Evolutionary conservation across 257 asterid genomes (phyloP), one percentile per base, ranked within the genome.

Genomic region (Haberlea rhodopensis): DNA sequence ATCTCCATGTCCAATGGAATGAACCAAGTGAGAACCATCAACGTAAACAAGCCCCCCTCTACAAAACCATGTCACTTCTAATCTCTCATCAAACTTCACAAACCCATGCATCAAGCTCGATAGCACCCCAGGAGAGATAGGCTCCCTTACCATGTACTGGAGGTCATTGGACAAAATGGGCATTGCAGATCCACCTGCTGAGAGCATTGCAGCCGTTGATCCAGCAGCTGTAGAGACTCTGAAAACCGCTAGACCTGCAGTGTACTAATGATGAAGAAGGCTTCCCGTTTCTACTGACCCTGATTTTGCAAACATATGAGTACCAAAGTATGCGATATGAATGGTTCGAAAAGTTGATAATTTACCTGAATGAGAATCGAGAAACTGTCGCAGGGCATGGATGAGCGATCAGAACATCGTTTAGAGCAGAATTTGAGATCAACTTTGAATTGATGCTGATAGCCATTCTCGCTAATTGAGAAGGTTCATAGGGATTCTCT

Each of bases 161-260:
- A 92, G 90, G 56, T 92, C 96, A 75, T 72, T 80, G 51, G 97
- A 87, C n/a, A 84, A 76, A 65, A 85, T 71, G 23, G 95, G 97
- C 95, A 85, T 84, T 22, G 60, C 62, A 20, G 53, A 78, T 73
- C 98, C 98, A 71, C 98, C 96, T 2, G 91, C 84, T 5, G 97
- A 92, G 57, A 76, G 95, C 83, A 92, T 82, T 25, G 98, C 98
- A 67, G 98, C 98, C 5, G 97, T 87, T 70, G 98, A 92, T 72
- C 96, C 97, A 19, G 97, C 97, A 27, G 91, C 91, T 18, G 98
- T 89, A 6, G 95, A 92, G 67, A 82, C 96, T 77, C 97, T 82
- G 29, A 89, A n/a, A 84, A 60, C 98, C 99, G 66, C 97, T 92
- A 23, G 99, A 92, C 80, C 99, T 74, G 73, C 87, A 72, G 75